Base-by-base conservation (phyloP, 495 filamentous ascomycete species). In the Aspergillus ostianus region DNA sequence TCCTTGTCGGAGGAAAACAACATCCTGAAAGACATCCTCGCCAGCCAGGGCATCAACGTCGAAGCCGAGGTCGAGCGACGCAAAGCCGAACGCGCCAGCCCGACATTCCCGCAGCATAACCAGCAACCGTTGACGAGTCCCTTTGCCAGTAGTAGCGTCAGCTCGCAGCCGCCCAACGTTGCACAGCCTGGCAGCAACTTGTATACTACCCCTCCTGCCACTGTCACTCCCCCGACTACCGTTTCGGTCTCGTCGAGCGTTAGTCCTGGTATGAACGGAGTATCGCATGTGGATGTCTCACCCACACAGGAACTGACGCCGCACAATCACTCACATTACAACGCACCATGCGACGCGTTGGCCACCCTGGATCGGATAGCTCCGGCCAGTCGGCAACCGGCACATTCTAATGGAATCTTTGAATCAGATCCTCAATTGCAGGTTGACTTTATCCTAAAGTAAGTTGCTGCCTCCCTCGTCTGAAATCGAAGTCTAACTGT, bases 361-460 rank as follows among this genome's bases (percentile, higher is more conserved):
- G 63, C 70, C 19, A 55, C 61, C 10, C 62, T 77, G 55, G 75
- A 76, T 59, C 65, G 66, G 29, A 70, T 72, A 23, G 67, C 64
- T 7, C 63, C 62, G 50, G 60, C 52, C 5, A 58, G 59, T 36
- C 58, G 63, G 48, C 51, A 68, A 57, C 67, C 75, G 59, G 73
- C 79, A 64, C 71, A 79, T 62, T 64, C 74, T 20, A 59, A 73
- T 29, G 78, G 76, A 5, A 73, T 91, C 61, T 92, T 96, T 65
- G 95, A 94, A 73, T 87, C 89, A 12, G 73, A 80, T 21, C 77
- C 75, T 65, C 90, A 96, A 67, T 81, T 93, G 51, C 93, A 92
- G 64, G 89, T 98, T 71, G 93, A 98, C 71, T 97, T 98, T 80
- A 92, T 98, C 53, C 83, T 97, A 76, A 90, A 89, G 92, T 97